phyloP scores from a whole-genome alignment of 768 basidiomycete genomes.

The Mycena capillaripes region DNA sequence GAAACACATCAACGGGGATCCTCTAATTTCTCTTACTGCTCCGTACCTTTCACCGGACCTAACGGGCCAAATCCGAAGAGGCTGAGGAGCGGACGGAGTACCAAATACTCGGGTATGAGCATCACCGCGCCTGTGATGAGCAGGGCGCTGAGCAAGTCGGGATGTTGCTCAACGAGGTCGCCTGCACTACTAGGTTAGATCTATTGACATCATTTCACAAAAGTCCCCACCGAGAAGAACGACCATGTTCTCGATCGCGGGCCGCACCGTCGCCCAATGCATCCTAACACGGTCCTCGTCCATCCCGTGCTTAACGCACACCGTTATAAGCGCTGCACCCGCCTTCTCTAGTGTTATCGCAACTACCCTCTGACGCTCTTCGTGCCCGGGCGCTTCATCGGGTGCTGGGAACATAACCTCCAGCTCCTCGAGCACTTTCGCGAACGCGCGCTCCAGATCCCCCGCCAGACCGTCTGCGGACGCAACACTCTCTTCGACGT shows the following conservation, averaged over 20 bases:
- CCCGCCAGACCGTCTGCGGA: constrained; percentile 31
- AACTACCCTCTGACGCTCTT: constrained; percentile 40
- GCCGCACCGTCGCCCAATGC: constrained; percentile 42
- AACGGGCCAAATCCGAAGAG: constrained; percentile 54
- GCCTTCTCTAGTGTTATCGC: constrained; percentile 39
- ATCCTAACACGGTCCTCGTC: constrained; percentile 39
- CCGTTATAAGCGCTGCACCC: constrained; percentile 42
- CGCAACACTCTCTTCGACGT: not conserved
- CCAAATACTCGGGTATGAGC: constrained; percentile 47
- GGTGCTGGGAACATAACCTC: constrained; percentile 45
- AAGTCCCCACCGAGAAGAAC: constrained; percentile 42
- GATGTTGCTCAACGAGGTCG: constrained; percentile 54
- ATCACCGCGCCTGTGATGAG: constrained; percentile 41
- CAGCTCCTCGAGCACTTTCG: constrained; percentile 43
- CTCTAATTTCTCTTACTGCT: not conserved
- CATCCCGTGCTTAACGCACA: constrained; percentile 40
- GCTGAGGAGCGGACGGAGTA: constrained; percentile 48
- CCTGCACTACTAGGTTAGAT: constrained; percentile 38
- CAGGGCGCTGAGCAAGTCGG: constrained; percentile 42
- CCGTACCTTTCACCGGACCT: constrained; percentile 50
- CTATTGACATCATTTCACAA: not conserved
- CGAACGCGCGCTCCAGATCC: constrained; percentile 39
- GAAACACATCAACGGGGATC: constrained; percentile 7
- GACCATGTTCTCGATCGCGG: constrained; percentile 39
- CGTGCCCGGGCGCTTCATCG: constrained; percentile 47